phyloP scores from a whole-genome alignment of 2,329 filamentous ascomycete genomes.

The Alternaria sp. region DNA sequence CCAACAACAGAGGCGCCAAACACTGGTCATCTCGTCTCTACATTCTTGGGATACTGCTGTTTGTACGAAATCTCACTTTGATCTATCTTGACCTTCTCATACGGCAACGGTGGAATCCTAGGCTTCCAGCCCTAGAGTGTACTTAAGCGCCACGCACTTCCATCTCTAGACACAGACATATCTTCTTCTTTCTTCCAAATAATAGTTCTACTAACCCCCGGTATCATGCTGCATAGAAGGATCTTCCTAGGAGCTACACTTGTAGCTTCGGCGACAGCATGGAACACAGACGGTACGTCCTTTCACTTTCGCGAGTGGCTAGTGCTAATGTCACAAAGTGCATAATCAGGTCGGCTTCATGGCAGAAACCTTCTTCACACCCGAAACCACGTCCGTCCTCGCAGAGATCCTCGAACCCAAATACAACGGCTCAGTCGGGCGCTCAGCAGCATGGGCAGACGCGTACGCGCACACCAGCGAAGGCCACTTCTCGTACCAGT shows the following conservation, averaged over 20 bases:
- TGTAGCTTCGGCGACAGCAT: constrained; percentile 23
- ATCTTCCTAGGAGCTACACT: constrained; percentile 16
- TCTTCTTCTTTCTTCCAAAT: not conserved
- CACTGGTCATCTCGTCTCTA: not conserved
- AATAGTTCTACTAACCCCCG: not conserved
- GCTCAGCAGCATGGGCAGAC: constrained; percentile 50
- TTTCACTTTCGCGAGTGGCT: not conserved
- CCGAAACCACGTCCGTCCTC: constrained; percentile 40
- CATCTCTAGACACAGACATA: not conserved
- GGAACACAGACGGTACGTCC: constrained; percentile 43
- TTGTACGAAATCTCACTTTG: not conserved
- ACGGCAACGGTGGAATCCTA: not conserved
- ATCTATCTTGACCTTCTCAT: not conserved
- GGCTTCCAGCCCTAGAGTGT: not conserved
- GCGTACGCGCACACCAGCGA: constrained; percentile 47
- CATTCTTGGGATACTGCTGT: not conserved
- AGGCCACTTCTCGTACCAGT: constrained; percentile 51
- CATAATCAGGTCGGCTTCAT: constrained; percentile 52
- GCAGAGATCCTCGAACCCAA: constrained; percentile 47
- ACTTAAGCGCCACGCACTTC: not conserved
- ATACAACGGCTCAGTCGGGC: constrained; percentile 49
- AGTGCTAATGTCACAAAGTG: constrained; percentile 28
- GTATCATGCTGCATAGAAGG: not conserved
- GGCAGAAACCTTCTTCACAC: constrained; percentile 46
- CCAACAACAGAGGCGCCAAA: not conserved